These are phyloP conservation scores for Fomes fomentarius DNA, from an alignment of 1,284 basidiomycete species.

Conservation along the genomic window DNA sequence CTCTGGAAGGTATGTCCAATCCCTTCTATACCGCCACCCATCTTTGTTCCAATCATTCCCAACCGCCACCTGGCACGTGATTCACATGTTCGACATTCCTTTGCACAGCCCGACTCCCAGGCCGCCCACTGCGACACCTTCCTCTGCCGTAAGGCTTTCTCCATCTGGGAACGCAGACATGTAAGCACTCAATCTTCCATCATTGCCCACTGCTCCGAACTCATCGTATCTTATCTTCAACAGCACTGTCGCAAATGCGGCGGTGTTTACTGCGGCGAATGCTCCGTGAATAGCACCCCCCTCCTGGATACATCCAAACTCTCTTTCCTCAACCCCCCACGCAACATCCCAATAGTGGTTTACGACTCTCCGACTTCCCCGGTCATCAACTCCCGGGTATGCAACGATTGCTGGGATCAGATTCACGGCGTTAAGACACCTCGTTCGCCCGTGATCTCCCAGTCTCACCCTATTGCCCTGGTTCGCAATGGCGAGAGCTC, in stretches of 20 bases:
- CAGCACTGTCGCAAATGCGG: conserved; percentile 83
- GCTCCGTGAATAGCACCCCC: conserved; percentile 56
- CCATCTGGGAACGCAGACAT: conserved; percentile 71
- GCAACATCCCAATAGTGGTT: conserved; percentile 55
- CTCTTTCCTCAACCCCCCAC: conserved; percentile 67
- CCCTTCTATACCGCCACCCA: neutral
- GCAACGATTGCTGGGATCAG: conserved; percentile 74
- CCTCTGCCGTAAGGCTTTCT: conserved; percentile 63
- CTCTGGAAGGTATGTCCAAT: conserved; percentile 67
- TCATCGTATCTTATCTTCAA: conserved; percentile 28
- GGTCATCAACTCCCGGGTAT: conserved; percentile 56
- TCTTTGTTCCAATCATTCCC: conserved; percentile 13
- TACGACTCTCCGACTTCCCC: conserved; percentile 62
- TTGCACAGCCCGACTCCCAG: conserved; percentile 57
- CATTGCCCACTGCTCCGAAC: conserved; percentile 22
- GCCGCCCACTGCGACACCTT: conserved; percentile 72
- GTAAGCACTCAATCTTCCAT: conserved; percentile 43
- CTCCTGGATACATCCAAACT: conserved; percentile 73
- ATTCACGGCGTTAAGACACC: conserved; percentile 53
- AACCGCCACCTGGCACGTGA: conserved; percentile 22
- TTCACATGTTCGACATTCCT: conserved; percentile 24
- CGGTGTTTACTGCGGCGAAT: conserved; percentile 68
- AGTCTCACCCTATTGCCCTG: conserved; percentile 45
- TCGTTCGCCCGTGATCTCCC: conserved; percentile 35
- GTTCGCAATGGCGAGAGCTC: conserved; percentile 32